Base-by-base conservation (phyloP, 495 filamentous ascomycete genomes). In the Parathielavia appendiculata region DNA sequence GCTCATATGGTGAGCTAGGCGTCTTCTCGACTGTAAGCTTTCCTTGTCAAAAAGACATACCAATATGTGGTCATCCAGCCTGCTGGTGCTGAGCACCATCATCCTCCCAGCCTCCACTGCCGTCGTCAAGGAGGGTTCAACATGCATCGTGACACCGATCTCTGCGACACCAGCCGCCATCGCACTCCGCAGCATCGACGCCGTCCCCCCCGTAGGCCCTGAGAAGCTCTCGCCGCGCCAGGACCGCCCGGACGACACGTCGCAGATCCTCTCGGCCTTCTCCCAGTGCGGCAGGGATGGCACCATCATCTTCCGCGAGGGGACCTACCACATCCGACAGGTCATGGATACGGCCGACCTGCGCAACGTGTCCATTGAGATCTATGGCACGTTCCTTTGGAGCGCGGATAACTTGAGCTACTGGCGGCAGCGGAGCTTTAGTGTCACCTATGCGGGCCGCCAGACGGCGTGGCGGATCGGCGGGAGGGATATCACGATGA, bases 241-340 rank as follows among this genome's bases (percentile, higher is more conserved):
- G 17, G 32, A 20, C 34, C 30, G 12, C 0, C 4, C 23, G 16
- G 74, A 76, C 52, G 74, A 75, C 56, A 72, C 69, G 34, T 71
- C 71, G n/a, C 72, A 75, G 59, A 75, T 75, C 54, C 61, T 73
- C 11, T 58, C 71, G n/a, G 73, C 74, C 4, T 76, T 76, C 64
- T 65, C 66, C 40, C 67, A 70, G 43, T 76, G 73, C 59, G 65
- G 69, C 1, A 63, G 60, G 22, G 63, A 75, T 46, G 66, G 69
- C 36, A 68, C 62, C 22, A 63, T 77, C 36, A 65, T 76, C 44
- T 60, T 77, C 50, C 64, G 60, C 8, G 69, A 71, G 48, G 73
- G 74, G 10, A 55, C 63, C 16, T 76, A 74, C 67, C 68, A 75
- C 59, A 74, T 77, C 59, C 71, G 70, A 12, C 72, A 74, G 61